These are phyloP conservation scores for Sugiyamaella pinicola DNA, from an alignment of 1,139 yeast genomes.

Conservation along the genomic window DNA sequence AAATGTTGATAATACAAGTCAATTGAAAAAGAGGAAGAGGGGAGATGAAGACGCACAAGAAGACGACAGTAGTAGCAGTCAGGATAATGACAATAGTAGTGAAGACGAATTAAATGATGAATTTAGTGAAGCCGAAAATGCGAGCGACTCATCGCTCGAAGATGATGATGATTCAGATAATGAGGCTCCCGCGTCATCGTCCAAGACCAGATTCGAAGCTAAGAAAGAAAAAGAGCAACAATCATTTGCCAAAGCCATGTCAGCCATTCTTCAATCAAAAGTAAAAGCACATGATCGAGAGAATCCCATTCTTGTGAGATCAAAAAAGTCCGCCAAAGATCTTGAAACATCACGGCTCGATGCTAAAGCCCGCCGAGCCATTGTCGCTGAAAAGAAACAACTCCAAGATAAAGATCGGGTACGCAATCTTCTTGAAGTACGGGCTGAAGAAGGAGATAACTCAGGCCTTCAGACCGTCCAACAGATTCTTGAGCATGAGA, in stretches of 20 bases:
- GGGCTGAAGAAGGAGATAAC: conserved; percentile 51
- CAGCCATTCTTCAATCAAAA: conserved; percentile 80
- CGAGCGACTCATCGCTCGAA: conserved; percentile 28
- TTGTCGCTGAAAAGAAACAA: conserved; percentile 71
- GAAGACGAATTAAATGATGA: conserved; percentile 18
- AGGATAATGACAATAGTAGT: conserved; percentile 18
- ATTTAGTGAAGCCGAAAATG: conserved; percentile 14
- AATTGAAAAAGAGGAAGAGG: conserved; percentile 17
- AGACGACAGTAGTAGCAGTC: conserved; percentile 2
- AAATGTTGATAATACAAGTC: neutral
- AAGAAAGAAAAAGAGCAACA: conserved; percentile 59
- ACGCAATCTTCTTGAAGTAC: conserved; percentile 64
- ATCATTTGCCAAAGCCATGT: conserved; percentile 78
- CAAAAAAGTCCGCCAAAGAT: conserved; percentile 64
- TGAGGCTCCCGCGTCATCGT: too few relatives aligned
- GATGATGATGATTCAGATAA: conserved; percentile 25
- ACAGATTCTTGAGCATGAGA: conserved; percentile 66
- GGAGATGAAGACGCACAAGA: conserved; percentile 2
- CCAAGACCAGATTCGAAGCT: conserved; percentile 26
- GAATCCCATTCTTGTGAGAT: conserved; percentile 84
- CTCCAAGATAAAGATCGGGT: conserved; percentile 68
- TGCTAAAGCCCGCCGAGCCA: conserved; percentile 72
- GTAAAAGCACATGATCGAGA: conserved; percentile 84
- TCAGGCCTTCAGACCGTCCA: conserved; percentile 9
- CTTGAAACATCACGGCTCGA: conserved; percentile 82